Evolutionary conservation across 306 rosid species (phyloP).

Genomic region (Ammopiptanthus mongolicus): DNA sequence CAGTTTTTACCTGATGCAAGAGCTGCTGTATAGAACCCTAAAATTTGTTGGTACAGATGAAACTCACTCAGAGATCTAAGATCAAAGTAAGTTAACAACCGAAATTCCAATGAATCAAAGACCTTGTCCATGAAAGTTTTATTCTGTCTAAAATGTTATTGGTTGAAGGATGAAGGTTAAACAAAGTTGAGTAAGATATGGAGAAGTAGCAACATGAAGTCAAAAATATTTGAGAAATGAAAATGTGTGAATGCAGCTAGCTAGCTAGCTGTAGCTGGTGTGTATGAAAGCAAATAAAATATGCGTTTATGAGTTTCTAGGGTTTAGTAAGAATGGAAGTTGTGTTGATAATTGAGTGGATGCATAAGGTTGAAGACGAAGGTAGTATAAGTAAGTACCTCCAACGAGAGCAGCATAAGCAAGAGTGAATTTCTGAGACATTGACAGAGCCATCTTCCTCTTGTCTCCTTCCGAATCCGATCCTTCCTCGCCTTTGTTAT

Average conservation of each 20-base stretch:
- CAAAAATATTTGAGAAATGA: too few relatives aligned
- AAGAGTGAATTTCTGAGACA: constrained; percentile 94
- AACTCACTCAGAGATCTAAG: neutral
- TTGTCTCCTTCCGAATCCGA: constrained; percentile 42
- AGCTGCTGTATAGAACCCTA: neutral
- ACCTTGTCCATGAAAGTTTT: neutral
- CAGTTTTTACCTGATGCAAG: neutral
- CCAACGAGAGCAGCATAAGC: constrained; percentile 91
- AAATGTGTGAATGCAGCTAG: too few relatives aligned
- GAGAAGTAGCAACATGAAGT: too few relatives aligned
- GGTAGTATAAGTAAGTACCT: constrained; percentile 41
- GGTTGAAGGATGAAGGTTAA: too few relatives aligned
- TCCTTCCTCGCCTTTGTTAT: constrained; percentile 45
- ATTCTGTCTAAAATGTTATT: neutral
- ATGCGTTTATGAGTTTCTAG: too few relatives aligned
- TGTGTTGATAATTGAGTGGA: neutral
- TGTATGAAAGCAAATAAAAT: too few relatives aligned
- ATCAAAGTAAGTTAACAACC: neutral
- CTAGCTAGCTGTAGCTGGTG: too few relatives aligned
- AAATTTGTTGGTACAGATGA: neutral
- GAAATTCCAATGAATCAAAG: neutral
- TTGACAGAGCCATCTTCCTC: constrained; percentile 54
- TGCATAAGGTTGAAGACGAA: neutral
- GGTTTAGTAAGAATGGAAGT: too few relatives aligned
- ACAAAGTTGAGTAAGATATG: too few relatives aligned